A percentile compares a stretch with the other conserved stretches of the same genome.
Conservation (phyloP, 805 yeast genomes). For the Wickerhamiella vanderwaltii region DNA sequence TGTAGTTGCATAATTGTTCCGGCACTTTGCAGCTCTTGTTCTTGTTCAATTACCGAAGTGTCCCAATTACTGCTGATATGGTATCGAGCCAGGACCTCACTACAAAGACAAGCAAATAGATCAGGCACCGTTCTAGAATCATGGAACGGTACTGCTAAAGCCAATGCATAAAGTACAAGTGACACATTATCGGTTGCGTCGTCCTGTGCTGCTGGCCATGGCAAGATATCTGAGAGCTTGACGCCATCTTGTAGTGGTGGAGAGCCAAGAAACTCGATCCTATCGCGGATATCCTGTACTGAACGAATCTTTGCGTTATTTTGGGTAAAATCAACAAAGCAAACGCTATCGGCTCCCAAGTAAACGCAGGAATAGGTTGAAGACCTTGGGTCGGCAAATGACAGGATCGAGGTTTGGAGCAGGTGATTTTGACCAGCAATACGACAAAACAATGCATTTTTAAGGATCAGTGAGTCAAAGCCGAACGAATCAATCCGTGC, state of each 20-base stretch:
- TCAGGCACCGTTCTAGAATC: no score
- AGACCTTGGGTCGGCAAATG: slow-evolving; percentile 12
- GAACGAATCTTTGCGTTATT: slow-evolving; percentile 16
- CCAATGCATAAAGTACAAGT: no score
- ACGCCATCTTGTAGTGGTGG: not conserved
- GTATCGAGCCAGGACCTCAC: no score
- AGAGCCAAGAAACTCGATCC: slow-evolving; percentile 9
- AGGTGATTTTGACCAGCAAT: slow-evolving; percentile 13
- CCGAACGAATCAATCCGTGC: slow-evolving; percentile 10
- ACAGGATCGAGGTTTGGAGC: slow-evolving; percentile 14
- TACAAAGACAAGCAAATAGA: no score
- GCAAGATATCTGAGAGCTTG: not conserved
- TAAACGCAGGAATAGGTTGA: slow-evolving; percentile 13
- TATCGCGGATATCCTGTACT: slow-evolving; percentile 18
- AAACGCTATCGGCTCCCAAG: not conserved
- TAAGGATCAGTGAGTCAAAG: slow-evolving; percentile 10
- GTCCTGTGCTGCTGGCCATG: no score
- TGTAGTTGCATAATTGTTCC: no score
- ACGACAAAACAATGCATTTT: slow-evolving; percentile 15
- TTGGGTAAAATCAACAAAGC: slow-evolving; percentile 20
- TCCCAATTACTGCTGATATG: no score
- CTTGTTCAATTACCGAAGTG: no score
- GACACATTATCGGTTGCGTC: no score
- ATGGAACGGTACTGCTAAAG: no score
- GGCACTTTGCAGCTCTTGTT: no score